Evolutionary conservation across 2,329 filamentous ascomycete species (phyloP), one percentile per base, ranked within the genome.

Genomic region (Colletotrichum cereale): DNA sequence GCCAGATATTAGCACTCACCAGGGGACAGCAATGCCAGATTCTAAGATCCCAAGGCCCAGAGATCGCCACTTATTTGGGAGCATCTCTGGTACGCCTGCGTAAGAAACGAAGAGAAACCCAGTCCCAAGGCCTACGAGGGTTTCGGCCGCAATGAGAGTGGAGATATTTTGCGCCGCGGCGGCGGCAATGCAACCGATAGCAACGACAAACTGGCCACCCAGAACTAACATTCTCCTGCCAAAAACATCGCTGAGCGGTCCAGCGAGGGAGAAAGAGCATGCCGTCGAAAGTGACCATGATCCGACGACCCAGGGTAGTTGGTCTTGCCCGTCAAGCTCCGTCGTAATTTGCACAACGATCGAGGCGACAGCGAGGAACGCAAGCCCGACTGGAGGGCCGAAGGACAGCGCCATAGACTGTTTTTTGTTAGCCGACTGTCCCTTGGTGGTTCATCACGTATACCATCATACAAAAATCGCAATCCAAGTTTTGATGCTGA

Each of bases 31-130:
- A 48, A 73, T 73, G 44, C 72, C 72, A n/a, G 55, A 67, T 47
- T 73, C 72, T 36, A 73, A 42, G 29, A 73, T 73, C 12, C 72
- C 72, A 24, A 74, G 36, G 24, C 66, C 67, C 44, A 73, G 58
- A 29, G 47, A 62, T 62, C 79, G 75, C 67, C 79, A 81, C 69
- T 80, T 81, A 71, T 81, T 81, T 36, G 79, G 79, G 16, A 81
- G 73, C 66, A 81, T 64, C 73, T 81, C 79, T 10, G 75, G 73
- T 24, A 81, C 79, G 21, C 78, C 79, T 1, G 79, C 76, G 61
- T 80, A 81, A 2, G 76, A 75, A 10, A 80, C 79, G 40, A 81
- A 80, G 38, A 80, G 75, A 26, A 80, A 72, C 24, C 79, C 79
- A 11, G 77, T 76, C 2, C 79, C 79, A 36, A 81, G 78, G 18